Evolutionary conservation across 2,329 filamentous ascomycete genomes (phyloP).

Genomic region (Talaromyces marneffei): DNA sequence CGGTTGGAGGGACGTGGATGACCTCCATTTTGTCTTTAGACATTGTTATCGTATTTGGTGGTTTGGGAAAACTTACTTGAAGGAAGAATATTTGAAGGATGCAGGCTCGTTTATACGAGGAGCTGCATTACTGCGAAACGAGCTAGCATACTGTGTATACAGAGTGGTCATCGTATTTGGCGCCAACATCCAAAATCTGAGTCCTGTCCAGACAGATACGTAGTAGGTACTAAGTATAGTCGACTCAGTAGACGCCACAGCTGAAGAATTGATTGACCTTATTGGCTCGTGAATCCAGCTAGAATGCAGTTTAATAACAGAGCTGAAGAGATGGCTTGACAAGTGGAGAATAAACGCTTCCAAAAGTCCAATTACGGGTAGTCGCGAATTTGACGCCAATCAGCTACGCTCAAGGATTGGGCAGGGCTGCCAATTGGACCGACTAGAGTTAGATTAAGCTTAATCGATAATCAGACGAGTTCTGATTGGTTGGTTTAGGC

Average conservation of each 20-base stretch:
- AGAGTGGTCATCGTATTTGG: not conserved
- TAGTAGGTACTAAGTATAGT: too few relatives aligned
- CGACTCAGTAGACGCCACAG: not conserved
- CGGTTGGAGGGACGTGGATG: not conserved
- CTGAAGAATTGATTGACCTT: not conserved
- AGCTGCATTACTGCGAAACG: too few relatives aligned
- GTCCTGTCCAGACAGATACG: too few relatives aligned
- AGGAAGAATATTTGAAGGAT: not conserved
- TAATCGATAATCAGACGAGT: too few relatives aligned
- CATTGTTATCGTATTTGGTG: not conserved
- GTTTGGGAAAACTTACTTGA: not conserved
- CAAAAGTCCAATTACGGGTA: not conserved
- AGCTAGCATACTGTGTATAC: not conserved
- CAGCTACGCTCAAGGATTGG: not conserved
- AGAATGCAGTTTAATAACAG: not conserved
- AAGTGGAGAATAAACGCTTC: not conserved
- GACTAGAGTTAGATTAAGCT: not conserved
- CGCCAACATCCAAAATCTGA: not conserved
- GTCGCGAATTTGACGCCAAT: not conserved
- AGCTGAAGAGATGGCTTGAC: not conserved
- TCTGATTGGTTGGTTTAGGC: too few relatives aligned
- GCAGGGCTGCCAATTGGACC: not conserved
- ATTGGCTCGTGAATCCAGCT: not conserved
- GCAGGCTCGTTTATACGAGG: not conserved
- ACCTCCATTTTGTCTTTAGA: conserved; percentile 1